These are phyloP conservation scores for Verticillium zaregamsianum DNA, from an alignment of 2,329 filamentous ascomycete genomes.

Conservation along the genomic window DNA sequence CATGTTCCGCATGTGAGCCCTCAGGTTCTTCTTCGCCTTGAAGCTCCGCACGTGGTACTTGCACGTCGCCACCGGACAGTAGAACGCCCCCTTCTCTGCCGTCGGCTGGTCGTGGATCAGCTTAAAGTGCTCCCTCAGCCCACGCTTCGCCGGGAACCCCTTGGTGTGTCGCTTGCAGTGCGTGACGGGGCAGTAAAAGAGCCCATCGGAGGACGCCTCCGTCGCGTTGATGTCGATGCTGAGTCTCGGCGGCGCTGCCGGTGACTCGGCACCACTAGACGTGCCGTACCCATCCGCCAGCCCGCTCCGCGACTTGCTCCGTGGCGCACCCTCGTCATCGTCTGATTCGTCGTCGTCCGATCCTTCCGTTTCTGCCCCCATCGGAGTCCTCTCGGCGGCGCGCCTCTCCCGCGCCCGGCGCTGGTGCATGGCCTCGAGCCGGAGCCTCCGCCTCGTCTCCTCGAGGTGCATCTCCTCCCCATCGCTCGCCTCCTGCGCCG, in stretches of 20 bases:
- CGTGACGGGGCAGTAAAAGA: slow-evolving; percentile 32
- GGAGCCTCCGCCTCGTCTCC: not conserved
- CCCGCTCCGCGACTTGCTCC: not conserved
- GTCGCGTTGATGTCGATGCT: not conserved
- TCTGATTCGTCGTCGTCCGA: slow-evolving; percentile 15
- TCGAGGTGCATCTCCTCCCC: not conserved
- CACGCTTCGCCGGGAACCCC: slow-evolving; percentile 24
- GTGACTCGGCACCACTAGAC: not conserved
- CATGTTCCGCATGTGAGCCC: slow-evolving; percentile 31
- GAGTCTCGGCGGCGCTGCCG: not conserved
- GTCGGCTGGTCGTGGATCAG: slow-evolving; percentile 2
- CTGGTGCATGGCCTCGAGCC: not conserved
- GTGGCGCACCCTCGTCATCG: slow-evolving; percentile 18
- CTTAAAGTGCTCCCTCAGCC: slow-evolving; percentile 1
- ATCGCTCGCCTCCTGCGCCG: not conserved
- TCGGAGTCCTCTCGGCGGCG: not conserved
- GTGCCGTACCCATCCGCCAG: slow-evolving; percentile 18
- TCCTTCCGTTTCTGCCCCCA: not conserved
- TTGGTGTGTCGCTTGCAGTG: slow-evolving; percentile 29
- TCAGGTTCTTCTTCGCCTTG: slow-evolving; percentile 23
- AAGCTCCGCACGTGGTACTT: slow-evolving; percentile 2
- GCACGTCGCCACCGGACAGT: slow-evolving; percentile 1
- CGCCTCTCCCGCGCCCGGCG: not conserved
- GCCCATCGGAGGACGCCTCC: slow-evolving; percentile 23
- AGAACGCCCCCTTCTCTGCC: not conserved